Evolutionary conservation across 2,329 filamentous ascomycete species (phyloP).

Genomic region (Nothomitra cinnamomea): DNA sequence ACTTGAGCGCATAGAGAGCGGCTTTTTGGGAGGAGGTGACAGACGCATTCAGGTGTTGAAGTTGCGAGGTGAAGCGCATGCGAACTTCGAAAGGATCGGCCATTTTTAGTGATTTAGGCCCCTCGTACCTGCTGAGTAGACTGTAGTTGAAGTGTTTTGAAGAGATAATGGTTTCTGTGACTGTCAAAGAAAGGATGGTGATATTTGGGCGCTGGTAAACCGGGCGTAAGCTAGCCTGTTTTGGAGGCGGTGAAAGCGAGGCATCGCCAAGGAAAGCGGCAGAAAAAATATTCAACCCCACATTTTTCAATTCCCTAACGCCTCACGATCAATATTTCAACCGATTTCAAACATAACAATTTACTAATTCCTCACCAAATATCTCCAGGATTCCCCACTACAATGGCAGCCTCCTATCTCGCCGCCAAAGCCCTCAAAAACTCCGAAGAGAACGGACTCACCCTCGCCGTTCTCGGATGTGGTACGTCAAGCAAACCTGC

Average conservation of each 20-base stretch:
- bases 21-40: slow-evolving; percentile 81
- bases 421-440: neutral
- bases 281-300: neutral
- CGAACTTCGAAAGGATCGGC: slow-evolving; percentile 93
- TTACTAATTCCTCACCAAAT: no score
- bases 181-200: no score
- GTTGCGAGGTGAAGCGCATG: slow-evolving; percentile 83
- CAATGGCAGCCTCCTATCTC: neutral
- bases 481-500: slow-evolving; percentile 41
- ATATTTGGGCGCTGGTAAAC: no score
- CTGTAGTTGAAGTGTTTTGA: neutral
- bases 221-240: no score
- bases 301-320: neutral
- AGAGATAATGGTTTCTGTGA: no score
- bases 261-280: neutral
- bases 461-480: slow-evolving; percentile 66
- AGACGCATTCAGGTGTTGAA: slow-evolving; percentile 82
- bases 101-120: slow-evolving; percentile 25
- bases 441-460: slow-evolving; percentile 29
- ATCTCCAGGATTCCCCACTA: no score
- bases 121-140: neutral
- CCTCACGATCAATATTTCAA: neutral
- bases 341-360: neutral
- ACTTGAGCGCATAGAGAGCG: slow-evolving; percentile 85
- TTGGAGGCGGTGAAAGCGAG: neutral